A percentile compares a stretch with the other conserved stretches of the same genome.
phyloP scores from a whole-genome alignment of 2,329 filamentous ascomycete genomes.

The Pyricularia pennisetigena region DNA sequence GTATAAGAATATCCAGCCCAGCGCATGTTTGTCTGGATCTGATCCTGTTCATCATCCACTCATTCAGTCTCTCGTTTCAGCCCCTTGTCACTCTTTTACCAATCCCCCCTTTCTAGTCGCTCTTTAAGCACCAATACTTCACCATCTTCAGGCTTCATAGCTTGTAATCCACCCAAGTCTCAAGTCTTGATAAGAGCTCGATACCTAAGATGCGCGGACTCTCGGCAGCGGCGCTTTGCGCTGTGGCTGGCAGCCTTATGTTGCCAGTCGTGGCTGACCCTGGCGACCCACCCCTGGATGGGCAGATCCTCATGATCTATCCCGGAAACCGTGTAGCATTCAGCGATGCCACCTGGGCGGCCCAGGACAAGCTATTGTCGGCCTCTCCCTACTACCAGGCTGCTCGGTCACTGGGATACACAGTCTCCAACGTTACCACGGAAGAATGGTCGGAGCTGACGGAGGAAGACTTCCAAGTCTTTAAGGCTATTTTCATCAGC shows the following conservation, averaged over 20 bases:
- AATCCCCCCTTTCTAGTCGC: neutral
- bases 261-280: neutral
- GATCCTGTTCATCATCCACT: neutral
- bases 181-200: neutral
- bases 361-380: neutral
- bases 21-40: neutral
- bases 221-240: neutral
- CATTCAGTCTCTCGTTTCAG: neutral
- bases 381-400: neutral
- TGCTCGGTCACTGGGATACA: neutral
- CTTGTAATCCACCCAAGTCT: neutral
- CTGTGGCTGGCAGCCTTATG: neutral
- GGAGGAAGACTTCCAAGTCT: neutral
- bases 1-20: neutral
- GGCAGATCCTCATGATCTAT: neutral
- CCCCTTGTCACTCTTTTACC: conserved; percentile 1
- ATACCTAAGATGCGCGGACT: neutral
- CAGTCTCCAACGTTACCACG: neutral
- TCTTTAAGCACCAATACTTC: neutral
- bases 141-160: neutral
- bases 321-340: neutral
- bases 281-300: neutral
- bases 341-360: neutral
- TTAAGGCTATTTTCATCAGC: neutral
- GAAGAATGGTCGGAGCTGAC: neutral